Base-by-base conservation (phyloP, 2,329 filamentous ascomycete species). In the Trichothecium roseum region DNA sequence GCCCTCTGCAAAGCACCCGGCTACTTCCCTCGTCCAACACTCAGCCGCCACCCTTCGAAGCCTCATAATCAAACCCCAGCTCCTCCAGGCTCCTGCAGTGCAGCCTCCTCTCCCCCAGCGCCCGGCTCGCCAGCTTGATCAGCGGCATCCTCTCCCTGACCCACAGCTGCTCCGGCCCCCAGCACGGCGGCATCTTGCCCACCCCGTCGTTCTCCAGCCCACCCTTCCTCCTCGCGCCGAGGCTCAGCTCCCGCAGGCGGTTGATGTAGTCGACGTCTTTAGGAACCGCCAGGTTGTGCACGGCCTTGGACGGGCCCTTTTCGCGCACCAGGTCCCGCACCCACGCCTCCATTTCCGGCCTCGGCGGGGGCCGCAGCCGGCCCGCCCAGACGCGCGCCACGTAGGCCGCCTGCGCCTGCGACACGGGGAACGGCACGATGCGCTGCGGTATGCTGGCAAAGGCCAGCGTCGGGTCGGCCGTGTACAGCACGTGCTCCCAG, bases 401-500 rank as follows among this genome's bases (percentile, higher is more conserved):
- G 2, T 80, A 69, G 0, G 80, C 75, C 2, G 69, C 67, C 49
- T 88, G 82, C 1, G 71, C 76, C 53, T 88, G 81, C 0, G 76
- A 70, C 6, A 84, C 51, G 0, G 79, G 78, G 42, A 87, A 86
- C 0, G 84, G 83, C 3, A 85, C 78, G 18, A 86, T 68, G 34
- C 78, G 74, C 45, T 82, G 77, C 4, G 74, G 72, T 9, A 86
- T 59, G 1, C 69, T 72, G 3, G 79, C 64, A 49, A 87, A 80
- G 0, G 70, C 72, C 0, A 88, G 60, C 0, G 77, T 83, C 0
- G 81, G 79, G 18, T 77, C 66, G 0, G 69, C 61, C 0, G 69
- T 69, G 51, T 78, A 79, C 51, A 87, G 77, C 3, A 87, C 50
- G 42, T 88, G 81, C 43, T 83, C 64, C 48, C 80, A 87, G 1